These are phyloP conservation scores for Trichoderma sp. DNA, from an alignment of 2,329 filamentous ascomycete genomes.

Conservation along the genomic window DNA sequence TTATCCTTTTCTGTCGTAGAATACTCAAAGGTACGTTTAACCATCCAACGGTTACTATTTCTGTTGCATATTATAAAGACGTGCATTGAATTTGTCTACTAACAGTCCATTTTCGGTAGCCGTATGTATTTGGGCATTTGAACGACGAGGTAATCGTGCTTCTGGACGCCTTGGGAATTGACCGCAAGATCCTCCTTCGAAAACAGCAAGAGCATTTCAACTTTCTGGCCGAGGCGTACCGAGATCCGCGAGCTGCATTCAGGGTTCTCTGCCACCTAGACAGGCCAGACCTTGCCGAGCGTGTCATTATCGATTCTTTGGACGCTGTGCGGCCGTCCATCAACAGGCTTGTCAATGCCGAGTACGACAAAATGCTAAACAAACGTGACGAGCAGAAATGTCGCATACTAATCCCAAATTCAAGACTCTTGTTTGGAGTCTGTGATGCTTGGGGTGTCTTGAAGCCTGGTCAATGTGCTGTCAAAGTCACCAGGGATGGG, in stretches of 20 bases:
- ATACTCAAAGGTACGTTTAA: constrained; percentile 40
- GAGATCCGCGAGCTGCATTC: constrained; percentile 37
- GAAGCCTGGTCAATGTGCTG: constrained; percentile 42
- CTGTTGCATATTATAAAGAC: background rate
- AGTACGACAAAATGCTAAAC: constrained; percentile 40
- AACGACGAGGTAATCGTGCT: constrained; percentile 47
- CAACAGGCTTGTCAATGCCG: constrained; percentile 35
- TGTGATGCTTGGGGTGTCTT: constrained; percentile 41
- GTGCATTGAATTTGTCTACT: background rate
- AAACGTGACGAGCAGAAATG: constrained; percentile 39
- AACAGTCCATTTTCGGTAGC: constrained; percentile 30
- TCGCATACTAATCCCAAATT: constrained; percentile 41
- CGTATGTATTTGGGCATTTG: constrained; percentile 43
- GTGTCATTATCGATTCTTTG: constrained; percentile 40
- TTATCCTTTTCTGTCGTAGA: constrained; percentile 43
- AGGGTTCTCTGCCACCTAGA: constrained; percentile 41
- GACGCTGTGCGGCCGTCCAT: constrained; percentile 36
- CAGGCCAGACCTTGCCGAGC: constrained; percentile 40
- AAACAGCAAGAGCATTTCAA: constrained; percentile 42
- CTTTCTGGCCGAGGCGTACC: constrained; percentile 35
- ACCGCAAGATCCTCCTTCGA: constrained; percentile 34
- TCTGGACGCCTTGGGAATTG: constrained; percentile 41
- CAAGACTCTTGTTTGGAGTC: constrained; percentile 43
- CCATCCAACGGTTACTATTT: background rate
- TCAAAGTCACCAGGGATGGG: constrained; percentile 40